Percentiles rank a stretch among this genome's conserved stretches.
These are phyloP conservation scores for Aspergillus latus DNA, from an alignment of 2,329 filamentous ascomycete genomes.

Conservation along the genomic window DNA sequence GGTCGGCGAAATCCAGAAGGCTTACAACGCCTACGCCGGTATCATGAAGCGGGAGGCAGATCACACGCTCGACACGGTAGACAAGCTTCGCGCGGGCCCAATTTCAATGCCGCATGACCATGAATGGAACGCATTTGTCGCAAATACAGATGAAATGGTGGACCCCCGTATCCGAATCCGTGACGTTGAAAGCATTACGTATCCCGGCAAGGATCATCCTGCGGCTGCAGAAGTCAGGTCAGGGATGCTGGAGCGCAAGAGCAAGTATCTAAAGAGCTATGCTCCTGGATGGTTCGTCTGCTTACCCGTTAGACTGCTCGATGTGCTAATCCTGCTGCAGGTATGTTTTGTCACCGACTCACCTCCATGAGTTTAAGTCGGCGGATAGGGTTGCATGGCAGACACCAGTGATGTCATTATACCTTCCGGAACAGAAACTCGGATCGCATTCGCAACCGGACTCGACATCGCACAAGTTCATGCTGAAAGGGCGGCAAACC, in stretches of 20 bases:
- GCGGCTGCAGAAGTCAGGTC: conserved; percentile 81
- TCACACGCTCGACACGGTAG: conserved; percentile 72
- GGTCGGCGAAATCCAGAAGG: conserved; percentile 95
- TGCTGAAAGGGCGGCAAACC: conserved; percentile 93
- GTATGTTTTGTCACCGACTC: conserved; percentile 94
- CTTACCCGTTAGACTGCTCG: not conserved
- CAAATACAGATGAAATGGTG: conserved; percentile 79
- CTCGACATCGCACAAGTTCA: conserved; percentile 93
- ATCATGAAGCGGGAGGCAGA: conserved; percentile 91
- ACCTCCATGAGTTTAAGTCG: conserved; percentile 99
- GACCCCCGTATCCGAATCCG: conserved; percentile 79
- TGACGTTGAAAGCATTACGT: conserved; percentile 77
- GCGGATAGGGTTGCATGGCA: conserved; percentile 80
- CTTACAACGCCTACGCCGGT: conserved; percentile 88
- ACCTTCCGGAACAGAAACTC: conserved; percentile 90
- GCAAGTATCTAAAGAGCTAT: conserved; percentile 97
- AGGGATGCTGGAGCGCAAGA: conserved; percentile 93
- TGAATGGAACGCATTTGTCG: conserved; percentile 84
- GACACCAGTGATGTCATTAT: conserved; percentile 92
- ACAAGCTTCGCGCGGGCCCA: conserved; percentile 78
- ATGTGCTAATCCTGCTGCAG: conserved; percentile 45
- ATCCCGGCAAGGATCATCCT: conserved; percentile 85
- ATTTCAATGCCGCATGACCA: conserved; percentile 91
- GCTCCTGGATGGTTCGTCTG: conserved; percentile 81
- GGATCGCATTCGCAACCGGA: conserved; percentile 82